Evolutionary conservation across 371 early-diverging fungal genomes (phyloP).

Genomic region (Mortierella sp.): DNA sequence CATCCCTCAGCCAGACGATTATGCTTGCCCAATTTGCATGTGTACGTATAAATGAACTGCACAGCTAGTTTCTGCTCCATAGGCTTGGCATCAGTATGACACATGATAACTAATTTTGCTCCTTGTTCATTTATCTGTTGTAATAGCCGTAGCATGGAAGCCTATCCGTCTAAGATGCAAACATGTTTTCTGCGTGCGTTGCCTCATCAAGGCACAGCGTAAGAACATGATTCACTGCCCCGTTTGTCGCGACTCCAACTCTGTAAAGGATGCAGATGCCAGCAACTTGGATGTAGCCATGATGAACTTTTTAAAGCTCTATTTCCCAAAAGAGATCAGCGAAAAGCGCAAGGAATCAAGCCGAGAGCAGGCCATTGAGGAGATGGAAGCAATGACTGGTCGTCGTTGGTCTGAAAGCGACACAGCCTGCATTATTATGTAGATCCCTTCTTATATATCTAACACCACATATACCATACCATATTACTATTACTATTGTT

Average conservation of each 20-base stretch:
- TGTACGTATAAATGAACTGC: slow-evolving; percentile 51
- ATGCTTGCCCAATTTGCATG: slow-evolving; percentile 71
- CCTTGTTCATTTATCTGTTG: neutral
- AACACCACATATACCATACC: neutral
- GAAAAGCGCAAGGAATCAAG: slow-evolving; percentile 76
- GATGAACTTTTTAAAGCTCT: slow-evolving; percentile 75
- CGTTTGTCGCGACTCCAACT: slow-evolving; percentile 72
- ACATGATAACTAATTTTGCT: neutral
- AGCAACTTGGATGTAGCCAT: slow-evolving; percentile 71
- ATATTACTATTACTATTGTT: neutral
- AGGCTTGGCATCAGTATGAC: too few species aligned
- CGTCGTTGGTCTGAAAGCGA: slow-evolving; percentile 48
- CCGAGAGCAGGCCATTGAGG: slow-evolving; percentile 73
- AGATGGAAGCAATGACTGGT: slow-evolving; percentile 70
- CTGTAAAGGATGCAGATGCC: slow-evolving; percentile 69
- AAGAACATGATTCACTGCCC: slow-evolving; percentile 77
- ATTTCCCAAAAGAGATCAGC: slow-evolving; percentile 82
- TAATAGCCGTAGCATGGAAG: slow-evolving; percentile 71
- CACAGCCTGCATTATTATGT: slow-evolving; percentile 34
- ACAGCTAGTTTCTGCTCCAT: too few species aligned
- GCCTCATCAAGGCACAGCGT: slow-evolving; percentile 79
- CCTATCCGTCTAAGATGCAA: slow-evolving; percentile 79
- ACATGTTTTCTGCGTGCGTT: slow-evolving; percentile 83
- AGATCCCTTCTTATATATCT: neutral
- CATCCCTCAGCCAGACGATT: slow-evolving; percentile 85